Evolutionary conservation across 257 asterid species (phyloP).

Genomic region (Nemophila menziesii): DNA sequence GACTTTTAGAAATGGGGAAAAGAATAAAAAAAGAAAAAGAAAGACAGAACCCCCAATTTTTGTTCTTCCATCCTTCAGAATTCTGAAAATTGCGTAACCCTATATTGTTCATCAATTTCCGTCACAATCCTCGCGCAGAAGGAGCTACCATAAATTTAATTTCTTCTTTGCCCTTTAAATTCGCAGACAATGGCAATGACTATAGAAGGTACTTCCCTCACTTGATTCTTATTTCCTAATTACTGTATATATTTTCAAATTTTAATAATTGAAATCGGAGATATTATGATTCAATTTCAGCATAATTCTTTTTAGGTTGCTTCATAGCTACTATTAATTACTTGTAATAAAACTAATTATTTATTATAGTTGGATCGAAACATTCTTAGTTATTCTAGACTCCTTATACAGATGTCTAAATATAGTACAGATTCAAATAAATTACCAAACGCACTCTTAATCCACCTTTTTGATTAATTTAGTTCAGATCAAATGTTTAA

Average conservation of each 20-base stretch:
- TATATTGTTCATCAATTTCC: neutral
- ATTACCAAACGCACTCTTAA: too few relatives aligned
- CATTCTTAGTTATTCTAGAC: neutral
- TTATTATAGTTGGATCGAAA: neutral
- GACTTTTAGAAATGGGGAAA: neutral
- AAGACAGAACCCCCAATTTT: neutral
- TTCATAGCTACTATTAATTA: too few relatives aligned
- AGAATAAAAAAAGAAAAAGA: too few relatives aligned
- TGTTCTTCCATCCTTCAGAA: neutral
- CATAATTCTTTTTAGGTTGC: neutral
- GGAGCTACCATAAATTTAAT: neutral
- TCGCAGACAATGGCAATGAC: conserved; percentile 60
- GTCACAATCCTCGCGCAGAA: neutral
- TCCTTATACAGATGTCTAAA: neutral
- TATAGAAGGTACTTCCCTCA: conserved; percentile 51
- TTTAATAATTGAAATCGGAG: neutral
- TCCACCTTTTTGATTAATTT: too few relatives aligned
- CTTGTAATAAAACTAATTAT: neutral
- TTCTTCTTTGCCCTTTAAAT: neutral
- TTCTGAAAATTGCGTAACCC: neutral
- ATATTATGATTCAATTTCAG: neutral
- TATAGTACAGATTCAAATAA: too few relatives aligned
- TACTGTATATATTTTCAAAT: conserved; percentile 1
- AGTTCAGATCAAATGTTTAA: too few relatives aligned
- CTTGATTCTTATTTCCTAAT: too few relatives aligned